phyloP scores from a whole-genome alignment of 306 rosid species.

The Arachis hypogaea region DNA sequence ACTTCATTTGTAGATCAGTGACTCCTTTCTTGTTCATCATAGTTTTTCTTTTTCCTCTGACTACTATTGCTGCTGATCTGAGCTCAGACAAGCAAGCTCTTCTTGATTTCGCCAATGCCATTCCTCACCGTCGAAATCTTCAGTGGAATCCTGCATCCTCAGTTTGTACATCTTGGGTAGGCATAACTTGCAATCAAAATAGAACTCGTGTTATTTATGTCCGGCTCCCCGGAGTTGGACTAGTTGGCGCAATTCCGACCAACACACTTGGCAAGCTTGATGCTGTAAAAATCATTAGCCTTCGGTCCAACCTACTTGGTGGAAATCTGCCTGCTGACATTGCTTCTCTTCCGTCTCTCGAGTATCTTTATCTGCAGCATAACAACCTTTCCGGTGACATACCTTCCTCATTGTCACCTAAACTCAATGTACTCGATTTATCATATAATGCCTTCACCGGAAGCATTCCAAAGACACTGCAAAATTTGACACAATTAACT shows the following conservation, averaged over 20 bases:
- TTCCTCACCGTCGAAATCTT: conserved; percentile 73
- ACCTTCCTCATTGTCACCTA: conserved; percentile 66
- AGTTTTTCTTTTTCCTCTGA: conserved; percentile 52
- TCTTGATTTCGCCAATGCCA: conserved; percentile 61
- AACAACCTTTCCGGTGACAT: conserved; percentile 85
- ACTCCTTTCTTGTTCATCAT: conserved; percentile 48
- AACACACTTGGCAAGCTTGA: conserved; percentile 81
- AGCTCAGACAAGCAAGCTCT: conserved; percentile 74
- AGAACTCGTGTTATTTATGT: conserved; percentile 55
- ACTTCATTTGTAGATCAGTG: conserved; percentile 48
- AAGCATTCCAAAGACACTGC: conserved; percentile 57
- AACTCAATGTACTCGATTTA: conserved; percentile 72
- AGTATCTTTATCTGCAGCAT: conserved; percentile 70
- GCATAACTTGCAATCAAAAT: conserved; percentile 57
- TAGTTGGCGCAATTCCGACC: conserved; percentile 71
- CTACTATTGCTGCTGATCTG: conserved; percentile 67
- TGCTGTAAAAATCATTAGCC: conserved; percentile 72
- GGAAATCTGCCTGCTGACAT: conserved; percentile 77
- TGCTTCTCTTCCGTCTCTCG: conserved; percentile 81
- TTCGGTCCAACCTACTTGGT: conserved; percentile 75
- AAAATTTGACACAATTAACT: conserved; percentile 66
- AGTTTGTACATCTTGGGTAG: conserved; percentile 71
- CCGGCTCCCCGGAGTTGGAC: conserved; percentile 87
- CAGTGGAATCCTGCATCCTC: conserved; percentile 57
- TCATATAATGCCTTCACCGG: conserved; percentile 84